These are phyloP conservation scores for Paulownia fortunei DNA, from an alignment of 257 asterid genomes.

Conservation along the genomic window DNA sequence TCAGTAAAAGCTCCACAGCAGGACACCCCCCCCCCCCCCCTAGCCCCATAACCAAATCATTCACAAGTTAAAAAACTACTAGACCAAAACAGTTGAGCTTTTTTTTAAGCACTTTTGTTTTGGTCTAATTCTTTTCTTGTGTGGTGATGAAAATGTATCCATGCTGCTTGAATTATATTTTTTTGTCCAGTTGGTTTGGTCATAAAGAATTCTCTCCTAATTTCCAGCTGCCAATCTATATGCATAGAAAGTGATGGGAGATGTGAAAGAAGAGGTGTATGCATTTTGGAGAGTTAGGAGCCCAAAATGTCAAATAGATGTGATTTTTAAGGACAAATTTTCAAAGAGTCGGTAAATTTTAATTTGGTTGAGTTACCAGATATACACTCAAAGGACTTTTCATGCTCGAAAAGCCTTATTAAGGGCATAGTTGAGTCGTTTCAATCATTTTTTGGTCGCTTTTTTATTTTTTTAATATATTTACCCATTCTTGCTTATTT, in stretches of 20 bases:
- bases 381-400: no score
- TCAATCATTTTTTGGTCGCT: no score
- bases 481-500: no score
- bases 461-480: no score
- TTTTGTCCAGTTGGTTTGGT: neutral
- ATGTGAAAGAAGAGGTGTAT: no score
- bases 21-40: neutral
- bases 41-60: neutral
- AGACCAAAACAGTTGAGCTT: neutral
- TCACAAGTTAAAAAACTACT: neutral
- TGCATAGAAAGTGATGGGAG: neutral
- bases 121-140: neutral
- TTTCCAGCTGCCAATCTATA: neutral
- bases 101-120: neutral
- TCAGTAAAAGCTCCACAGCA: slow-evolving; percentile 9
- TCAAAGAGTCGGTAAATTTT: neutral
- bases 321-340: neutral
- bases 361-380: neutral
- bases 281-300: neutral
- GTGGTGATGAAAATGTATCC: no score
- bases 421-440: no score
- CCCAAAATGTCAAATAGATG: neutral
- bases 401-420: no score
- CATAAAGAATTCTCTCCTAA: neutral
- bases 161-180: neutral